Percentiles rank a stretch among this genome's conserved stretches.
Evolutionary conservation across 441 rosid species (phyloP).

Genomic region (Flueggea neowawraea): DNA sequence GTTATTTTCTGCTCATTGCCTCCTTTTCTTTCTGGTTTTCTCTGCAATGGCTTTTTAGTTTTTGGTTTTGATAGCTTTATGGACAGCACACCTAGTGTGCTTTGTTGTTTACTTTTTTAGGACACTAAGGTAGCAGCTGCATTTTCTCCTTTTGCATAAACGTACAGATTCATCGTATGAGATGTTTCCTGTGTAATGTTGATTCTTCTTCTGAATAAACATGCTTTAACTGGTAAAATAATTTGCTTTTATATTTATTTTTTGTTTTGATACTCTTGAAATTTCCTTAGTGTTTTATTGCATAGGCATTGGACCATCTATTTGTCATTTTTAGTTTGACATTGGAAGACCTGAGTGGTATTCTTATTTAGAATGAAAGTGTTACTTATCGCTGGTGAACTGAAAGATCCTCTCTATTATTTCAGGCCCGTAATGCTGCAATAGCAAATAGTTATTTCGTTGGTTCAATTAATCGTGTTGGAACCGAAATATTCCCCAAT

Average conservation of each 20-base stretch:
- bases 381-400: not conserved
- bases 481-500: slow-evolving; percentile 91
- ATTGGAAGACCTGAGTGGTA: not conserved
- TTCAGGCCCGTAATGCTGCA: slow-evolving; percentile 96
- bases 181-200: no score
- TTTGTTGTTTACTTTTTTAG: no score
- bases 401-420: slow-evolving; percentile 5
- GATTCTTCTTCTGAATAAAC: no score
- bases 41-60: slow-evolving; percentile 1
- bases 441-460: slow-evolving; percentile 94
- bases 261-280: no score
- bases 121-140: no score
- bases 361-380: not conserved
- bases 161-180: no score
- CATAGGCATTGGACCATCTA: no score
- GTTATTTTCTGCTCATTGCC: slow-evolving; percentile 22
- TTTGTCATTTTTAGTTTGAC: no score
- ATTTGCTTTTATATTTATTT: no score
- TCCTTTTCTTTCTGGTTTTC: not conserved
- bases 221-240: no score
- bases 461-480: slow-evolving; percentile 92
- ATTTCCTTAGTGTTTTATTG: no score
- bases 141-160: no score
- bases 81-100: not conserved
- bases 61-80: slow-evolving; percentile 4